A percentile compares a stretch with the other conserved stretches of the same genome.
Conservation (phyloP, 139 green algal genomes). For the Volvox reticuliferus region DNA sequence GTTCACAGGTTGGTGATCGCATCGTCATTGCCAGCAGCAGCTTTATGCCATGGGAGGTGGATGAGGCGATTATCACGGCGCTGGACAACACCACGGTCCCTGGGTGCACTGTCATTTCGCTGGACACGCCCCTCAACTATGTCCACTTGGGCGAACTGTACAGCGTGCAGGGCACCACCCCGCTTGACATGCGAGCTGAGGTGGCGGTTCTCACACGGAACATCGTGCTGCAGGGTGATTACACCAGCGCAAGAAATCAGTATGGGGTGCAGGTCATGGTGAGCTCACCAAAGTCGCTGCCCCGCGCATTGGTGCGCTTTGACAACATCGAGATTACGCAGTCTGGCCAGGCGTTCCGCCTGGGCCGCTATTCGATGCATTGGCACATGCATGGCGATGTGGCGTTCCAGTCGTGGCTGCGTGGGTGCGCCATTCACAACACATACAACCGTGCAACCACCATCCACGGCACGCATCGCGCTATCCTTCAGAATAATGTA, state of each 20-base stretch:
- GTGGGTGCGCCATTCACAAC: constrained; percentile 69
- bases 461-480: constrained; percentile 70
- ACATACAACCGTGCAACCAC: constrained; percentile 78
- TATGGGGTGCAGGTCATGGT: constrained; percentile 70
- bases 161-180: neutral
- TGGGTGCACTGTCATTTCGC: constrained; percentile 42
- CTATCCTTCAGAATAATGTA: constrained; percentile 64
- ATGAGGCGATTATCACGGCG: constrained; percentile 51
- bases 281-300: constrained; percentile 35
- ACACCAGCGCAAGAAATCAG: constrained; percentile 36
- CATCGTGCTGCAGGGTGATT: constrained; percentile 65
- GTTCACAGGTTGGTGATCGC: constrained; percentile 47
- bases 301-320: constrained; percentile 30
- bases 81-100: neutral
- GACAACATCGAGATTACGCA: constrained; percentile 62
- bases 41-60: constrained; percentile 61
- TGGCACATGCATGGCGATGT: constrained; percentile 80
- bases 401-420: constrained; percentile 59
- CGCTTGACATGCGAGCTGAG: constrained; percentile 73
- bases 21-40: constrained; percentile 73
- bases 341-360: constrained; percentile 63
- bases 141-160: constrained; percentile 66
- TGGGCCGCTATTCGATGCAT: constrained; percentile 82
- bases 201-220: constrained; percentile 66
- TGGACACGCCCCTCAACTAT: constrained; percentile 59